phyloP scores from a whole-genome alignment of 2,329 filamentous ascomycete genomes.

The Claviceps monticola region DNA sequence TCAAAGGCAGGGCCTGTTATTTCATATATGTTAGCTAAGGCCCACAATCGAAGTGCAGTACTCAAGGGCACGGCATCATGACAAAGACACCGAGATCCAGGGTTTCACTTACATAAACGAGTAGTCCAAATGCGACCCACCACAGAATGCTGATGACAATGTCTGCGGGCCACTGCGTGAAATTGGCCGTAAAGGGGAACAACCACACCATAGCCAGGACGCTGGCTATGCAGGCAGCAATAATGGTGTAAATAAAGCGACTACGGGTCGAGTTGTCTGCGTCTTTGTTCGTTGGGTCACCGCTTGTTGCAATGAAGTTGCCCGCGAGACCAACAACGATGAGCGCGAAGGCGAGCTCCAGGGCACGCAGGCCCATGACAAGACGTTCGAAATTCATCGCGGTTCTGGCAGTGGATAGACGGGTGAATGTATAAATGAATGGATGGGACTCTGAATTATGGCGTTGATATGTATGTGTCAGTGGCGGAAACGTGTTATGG shows the following conservation, averaged over 20 bases:
- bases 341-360: conserved; percentile 53
- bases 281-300: conserved; percentile 6
- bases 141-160: conserved; percentile 54
- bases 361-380: conserved; percentile 24
- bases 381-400: conserved; percentile 26
- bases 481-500: neutral
- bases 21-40: neutral
- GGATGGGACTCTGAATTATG: neutral
- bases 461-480: neutral
- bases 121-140: conserved; percentile 55
- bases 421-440: neutral
- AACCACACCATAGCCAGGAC: conserved; percentile 59
- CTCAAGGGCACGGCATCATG: neutral
- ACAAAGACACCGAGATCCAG: neutral
- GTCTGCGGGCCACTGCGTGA: conserved; percentile 60
- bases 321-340: conserved; percentile 60
- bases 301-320: conserved; percentile 42
- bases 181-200: conserved; percentile 52
- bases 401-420: neutral
- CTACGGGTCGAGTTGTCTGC: conserved; percentile 38
- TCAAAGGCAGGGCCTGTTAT: conserved; percentile 26
- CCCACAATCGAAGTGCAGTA: neutral
- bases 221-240: conserved; percentile 55
- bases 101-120: conserved; percentile 39
- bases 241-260: conserved; percentile 62